Evolutionary conservation across 2,329 filamentous ascomycete genomes (phyloP).

Genomic region (Pseudogymnoascus sp.): DNA sequence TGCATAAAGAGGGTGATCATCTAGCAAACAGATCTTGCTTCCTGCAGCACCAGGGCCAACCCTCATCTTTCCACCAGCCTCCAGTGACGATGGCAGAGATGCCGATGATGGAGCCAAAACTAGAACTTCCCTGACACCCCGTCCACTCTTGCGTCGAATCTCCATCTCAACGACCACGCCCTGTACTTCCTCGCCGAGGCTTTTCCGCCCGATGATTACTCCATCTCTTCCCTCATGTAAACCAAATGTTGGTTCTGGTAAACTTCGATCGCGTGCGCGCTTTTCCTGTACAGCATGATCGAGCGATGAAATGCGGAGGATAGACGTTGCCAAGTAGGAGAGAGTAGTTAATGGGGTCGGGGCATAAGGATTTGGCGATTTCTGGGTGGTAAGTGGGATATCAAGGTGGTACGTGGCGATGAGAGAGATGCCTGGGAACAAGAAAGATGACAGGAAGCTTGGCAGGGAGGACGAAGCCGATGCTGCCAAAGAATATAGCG

Average conservation of each 20-base stretch:
- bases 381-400: conserved; percentile 47
- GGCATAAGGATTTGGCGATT: conserved; percentile 44
- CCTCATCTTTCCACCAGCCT: not conserved
- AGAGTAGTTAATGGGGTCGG: conserved; percentile 67
- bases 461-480: conserved; percentile 50
- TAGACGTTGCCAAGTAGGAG: conserved; percentile 78
- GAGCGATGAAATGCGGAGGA: conserved; percentile 67
- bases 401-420: conserved; percentile 79
- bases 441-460: conserved; percentile 60
- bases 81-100: not conserved
- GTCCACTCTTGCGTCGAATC: conserved; percentile 72
- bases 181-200: conserved; percentile 24
- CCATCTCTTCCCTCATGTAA: conserved; percentile 72
- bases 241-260: conserved; percentile 70
- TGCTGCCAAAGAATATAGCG: conserved; percentile 59
- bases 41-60: conserved; percentile 32
- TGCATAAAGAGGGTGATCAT: conserved; percentile 67
- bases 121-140: conserved; percentile 64
- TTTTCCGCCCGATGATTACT: conserved; percentile 50
- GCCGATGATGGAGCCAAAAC: conserved; percentile 36
- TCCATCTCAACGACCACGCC: conserved; percentile 78
- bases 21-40: conserved; percentile 55
- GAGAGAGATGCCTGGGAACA: conserved; percentile 63
- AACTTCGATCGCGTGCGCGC: conserved; percentile 66
- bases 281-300: conserved; percentile 67